Evolutionary conservation across 768 basidiomycete genomes (phyloP).

Genomic region (Tulasnella sp.): DNA sequence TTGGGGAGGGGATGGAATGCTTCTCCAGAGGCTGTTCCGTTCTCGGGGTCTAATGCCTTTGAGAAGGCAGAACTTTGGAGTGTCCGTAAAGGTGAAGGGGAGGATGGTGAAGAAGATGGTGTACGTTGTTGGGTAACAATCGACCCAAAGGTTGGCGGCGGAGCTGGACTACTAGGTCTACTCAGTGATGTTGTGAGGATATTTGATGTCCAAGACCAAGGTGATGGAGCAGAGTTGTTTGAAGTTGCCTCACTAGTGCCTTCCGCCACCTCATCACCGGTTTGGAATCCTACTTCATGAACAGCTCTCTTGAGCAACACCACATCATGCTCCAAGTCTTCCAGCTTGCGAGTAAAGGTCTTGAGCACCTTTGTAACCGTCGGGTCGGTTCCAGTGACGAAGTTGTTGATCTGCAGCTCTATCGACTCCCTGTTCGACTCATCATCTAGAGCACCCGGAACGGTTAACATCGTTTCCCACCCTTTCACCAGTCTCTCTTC

Average conservation of each 20-base stretch:
- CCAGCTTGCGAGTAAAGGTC: conserved; percentile 46
- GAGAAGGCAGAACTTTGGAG: neutral
- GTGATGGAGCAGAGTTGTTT: conserved; percentile 19
- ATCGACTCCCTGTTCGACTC: conserved; percentile 19
- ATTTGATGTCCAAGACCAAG: conserved; percentile 46
- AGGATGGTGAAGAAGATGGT: neutral
- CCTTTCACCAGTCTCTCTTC: conserved; percentile 52
- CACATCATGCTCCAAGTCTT: conserved; percentile 65
- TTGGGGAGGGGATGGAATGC: too few species aligned
- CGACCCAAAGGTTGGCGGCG: conserved; percentile 49
- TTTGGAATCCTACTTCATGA: conserved; percentile 32
- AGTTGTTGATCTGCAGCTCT: conserved; percentile 38
- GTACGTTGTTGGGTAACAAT: conserved; percentile 51
- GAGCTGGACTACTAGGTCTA: conserved; percentile 30
- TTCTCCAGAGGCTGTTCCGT: neutral
- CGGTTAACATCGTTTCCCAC: conserved; percentile 51
- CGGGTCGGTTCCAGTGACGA: conserved; percentile 42
- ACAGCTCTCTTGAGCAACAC: conserved; percentile 49
- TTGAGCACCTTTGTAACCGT: conserved; percentile 35
- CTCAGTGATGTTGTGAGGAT: conserved; percentile 32
- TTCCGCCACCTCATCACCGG: too few species aligned
- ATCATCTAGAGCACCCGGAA: conserved; percentile 37
- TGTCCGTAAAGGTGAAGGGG: neutral
- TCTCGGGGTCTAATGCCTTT: neutral
- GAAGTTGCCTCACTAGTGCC: conserved; percentile 12